These are phyloP conservation scores for Spiromastix sp. DNA, from an alignment of 2,329 filamentous ascomycete species.

Conservation along the genomic window DNA sequence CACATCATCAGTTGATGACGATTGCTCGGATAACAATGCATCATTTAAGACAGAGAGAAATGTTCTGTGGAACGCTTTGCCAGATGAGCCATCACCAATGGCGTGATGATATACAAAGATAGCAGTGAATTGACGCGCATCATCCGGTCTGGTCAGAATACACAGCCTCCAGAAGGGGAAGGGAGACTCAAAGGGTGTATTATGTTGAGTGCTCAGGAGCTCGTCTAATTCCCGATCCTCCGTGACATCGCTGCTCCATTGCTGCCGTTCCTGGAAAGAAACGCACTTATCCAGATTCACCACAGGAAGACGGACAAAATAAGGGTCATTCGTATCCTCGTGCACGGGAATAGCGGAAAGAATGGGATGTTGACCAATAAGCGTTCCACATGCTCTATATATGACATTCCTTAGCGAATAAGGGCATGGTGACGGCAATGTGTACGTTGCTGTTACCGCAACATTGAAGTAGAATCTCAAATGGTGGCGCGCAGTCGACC, in stretches of 20 bases:
- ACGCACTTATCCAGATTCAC: constrained; percentile 32
- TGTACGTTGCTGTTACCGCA: constrained; percentile 30
- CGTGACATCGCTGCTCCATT: constrained; percentile 4
- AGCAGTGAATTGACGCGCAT: constrained; percentile 28
- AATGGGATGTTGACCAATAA: constrained; percentile 32
- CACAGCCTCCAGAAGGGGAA: constrained; percentile 37
- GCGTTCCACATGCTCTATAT: constrained; percentile 25
- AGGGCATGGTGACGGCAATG: constrained; percentile 16
- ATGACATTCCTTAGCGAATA: constrained; percentile 22
- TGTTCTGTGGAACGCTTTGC: constrained; percentile 34
- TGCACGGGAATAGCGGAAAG: constrained; percentile 34
- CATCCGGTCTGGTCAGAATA: constrained; percentile 21
- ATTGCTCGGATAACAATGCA: background rate
- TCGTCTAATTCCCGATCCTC: constrained; percentile 32
- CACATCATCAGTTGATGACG: constrained; percentile 10
- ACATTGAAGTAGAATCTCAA: constrained; percentile 36
- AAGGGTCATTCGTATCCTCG: constrained; percentile 30
- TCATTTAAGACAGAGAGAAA: constrained; percentile 29
- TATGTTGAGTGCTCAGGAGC: constrained; percentile 32
- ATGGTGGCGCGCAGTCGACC: constrained; percentile 34
- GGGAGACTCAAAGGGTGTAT: constrained; percentile 25
- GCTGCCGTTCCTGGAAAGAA: constrained; percentile 21
- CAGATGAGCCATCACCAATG: constrained; percentile 37
- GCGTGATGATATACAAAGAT: constrained; percentile 40
- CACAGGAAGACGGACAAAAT: constrained; percentile 35